phyloP scores from a whole-genome alignment of 2,329 filamentous ascomycete species.

The Stylonectria norvegica region DNA sequence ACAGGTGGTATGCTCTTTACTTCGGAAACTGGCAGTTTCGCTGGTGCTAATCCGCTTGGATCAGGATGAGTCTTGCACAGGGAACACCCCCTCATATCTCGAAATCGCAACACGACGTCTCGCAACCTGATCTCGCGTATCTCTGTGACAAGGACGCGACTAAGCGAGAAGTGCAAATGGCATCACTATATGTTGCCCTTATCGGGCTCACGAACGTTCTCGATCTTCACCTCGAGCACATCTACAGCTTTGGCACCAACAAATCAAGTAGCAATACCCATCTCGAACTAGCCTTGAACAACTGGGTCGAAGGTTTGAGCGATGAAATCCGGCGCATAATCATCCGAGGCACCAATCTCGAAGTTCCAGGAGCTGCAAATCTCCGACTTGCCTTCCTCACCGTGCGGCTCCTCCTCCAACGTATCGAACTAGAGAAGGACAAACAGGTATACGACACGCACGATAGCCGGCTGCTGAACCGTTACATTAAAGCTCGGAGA shows the following conservation, averaged over 20 bases:
- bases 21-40: neutral
- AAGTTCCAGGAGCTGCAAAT: constrained; percentile 46
- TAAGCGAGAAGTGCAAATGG: constrained; percentile 21
- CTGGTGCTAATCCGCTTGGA: constrained; percentile 3
- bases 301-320: constrained; percentile 43
- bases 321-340: constrained; percentile 39
- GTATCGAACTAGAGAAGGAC: constrained; percentile 44
- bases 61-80: constrained; percentile 50
- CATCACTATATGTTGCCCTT: constrained; percentile 44
- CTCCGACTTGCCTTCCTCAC: constrained; percentile 50
- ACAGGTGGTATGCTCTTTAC: constrained; percentile 48
- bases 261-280: constrained; percentile 24
- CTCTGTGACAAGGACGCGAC: constrained; percentile 25
- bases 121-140: constrained; percentile 37
- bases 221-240: constrained; percentile 29
- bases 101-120: constrained; percentile 46
- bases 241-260: constrained; percentile 34
- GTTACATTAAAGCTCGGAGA: constrained; percentile 40
- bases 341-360: constrained; percentile 39
- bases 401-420: constrained; percentile 43
- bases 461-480: constrained; percentile 25
- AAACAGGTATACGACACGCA: constrained; percentile 24
- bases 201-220: constrained; percentile 41
- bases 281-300: constrained; percentile 38
- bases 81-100: constrained; percentile 50